Base-by-base conservation (phyloP, 176 grass and related monocot species). In the Ananas comosus region DNA sequence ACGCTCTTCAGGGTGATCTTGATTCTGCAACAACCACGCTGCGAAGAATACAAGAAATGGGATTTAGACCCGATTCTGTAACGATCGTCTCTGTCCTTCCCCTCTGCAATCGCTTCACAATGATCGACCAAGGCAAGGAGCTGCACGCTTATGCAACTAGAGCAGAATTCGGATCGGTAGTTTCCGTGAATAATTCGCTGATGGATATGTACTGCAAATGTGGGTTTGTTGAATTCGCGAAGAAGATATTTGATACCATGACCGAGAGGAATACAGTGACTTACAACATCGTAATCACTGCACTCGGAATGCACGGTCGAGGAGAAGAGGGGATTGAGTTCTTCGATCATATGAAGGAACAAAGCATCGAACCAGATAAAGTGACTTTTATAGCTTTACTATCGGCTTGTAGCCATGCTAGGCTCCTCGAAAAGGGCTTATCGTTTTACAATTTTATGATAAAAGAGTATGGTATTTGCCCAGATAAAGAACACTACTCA, bases 321-420 rank as follows among this genome's bases (percentile, higher is more conserved):
- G 83, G 76, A 52, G 63, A 80, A 68, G 49, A 86, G 72, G 87
- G 80, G 68, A 63, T 86, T 16, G 12, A 53, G 54, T 67, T 85
- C 72, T 86, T 90, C 64, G 53, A 83, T 63, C 33, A 23, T 50
- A 83, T 90, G 83, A 80, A 78, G 66, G 51, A 48, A 58, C 79
- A 80, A 50, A 51, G 66, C 64, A 68, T 86, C 71, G 25, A 21
- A 18, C 87, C 87, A 75, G 80, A 90, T 71, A 90, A 80, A 78
- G 80, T 90, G 61, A 90, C 87, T 51, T 90, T 90, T 90, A 81
- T 90, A 82, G 87, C 77, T 48, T 13, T 90, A n/a, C 53, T 90
- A 75, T 86, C 83, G 52, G 79, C 72, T 48, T 90, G 87, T 61
- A 90, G 87, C 50, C 87, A 90, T 86, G 83, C 54, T 33, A 83